Base-by-base conservation (phyloP, 2,329 filamentous ascomycete species). In the Dactylellina cionopaga region DNA sequence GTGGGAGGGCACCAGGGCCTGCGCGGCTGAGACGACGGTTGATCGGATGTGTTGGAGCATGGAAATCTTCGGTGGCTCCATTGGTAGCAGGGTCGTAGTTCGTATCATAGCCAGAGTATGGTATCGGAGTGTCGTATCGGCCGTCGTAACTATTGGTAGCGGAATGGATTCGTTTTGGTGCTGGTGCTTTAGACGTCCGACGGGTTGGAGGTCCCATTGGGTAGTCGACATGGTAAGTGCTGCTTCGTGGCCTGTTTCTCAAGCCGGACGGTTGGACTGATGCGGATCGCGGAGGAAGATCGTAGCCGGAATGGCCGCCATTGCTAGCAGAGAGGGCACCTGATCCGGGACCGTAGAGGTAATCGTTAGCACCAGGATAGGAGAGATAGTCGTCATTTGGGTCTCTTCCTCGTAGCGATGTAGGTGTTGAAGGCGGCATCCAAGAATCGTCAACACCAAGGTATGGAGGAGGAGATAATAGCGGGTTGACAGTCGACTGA, bases 1-100 rank as follows among this genome's bases (percentile, higher is more conserved):
- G 75, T 62, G 52, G 74, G 24, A 64, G 75, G 54, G 41, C 76
- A 59, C 66, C 76, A 52, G 33, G 64, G n/a, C 41, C 69, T n/a
- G 33, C 69, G 72, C 49, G 75, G 58, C 37, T 76, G 46, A 60
- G 75, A 65, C 64, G 75, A 65, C 56, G 75, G 59, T 65, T 71
- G 63, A 75, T 76, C 44, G 51, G 74, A 52, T 56, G 65, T 29
- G 68, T 68, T 54, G 60, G 74, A 54, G 52, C 29, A 47, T 58
- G 74, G 60, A 55, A 72, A 46, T 70, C 62, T 9, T 76, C 74
- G 22, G 62, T 37, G 17, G 65, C 56, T 41, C 62, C 75, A 41
- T 55, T 41, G 17, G 74, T 54, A 27, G 74, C 60, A 64, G 74
- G 60, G 37, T 70, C 75, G 33, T 74, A 71, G 5, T 33, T 31